Evolutionary conservation across 805 yeast species (phyloP), one percentile per base, ranked within the genome.

Genomic region (Candida ponderosae): DNA sequence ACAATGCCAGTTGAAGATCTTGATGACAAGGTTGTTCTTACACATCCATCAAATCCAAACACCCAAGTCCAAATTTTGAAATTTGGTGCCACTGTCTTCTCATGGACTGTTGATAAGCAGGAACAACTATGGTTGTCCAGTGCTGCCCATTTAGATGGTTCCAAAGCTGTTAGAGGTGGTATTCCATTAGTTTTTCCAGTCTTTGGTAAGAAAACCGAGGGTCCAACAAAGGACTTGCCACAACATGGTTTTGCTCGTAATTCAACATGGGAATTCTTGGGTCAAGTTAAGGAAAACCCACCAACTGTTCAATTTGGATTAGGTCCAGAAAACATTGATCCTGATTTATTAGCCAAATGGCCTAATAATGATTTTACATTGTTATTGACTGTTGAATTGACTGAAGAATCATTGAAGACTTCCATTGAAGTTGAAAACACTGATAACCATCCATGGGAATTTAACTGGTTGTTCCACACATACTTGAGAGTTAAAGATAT

Each of bases 171-270:
- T 16, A 76, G 98, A 58, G 98, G 98, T 46, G 98, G 98, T 36
- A 85, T 93, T 37, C 98, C 98, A 11, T 66, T 93, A 18, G 97
- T 90, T 8, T 93, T 93, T 71, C 98, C 98, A 3, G 85, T 81
- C 2, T 84, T 84, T 52, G 97, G 98, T 41, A 88, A 77, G 47
- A 59, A 79, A 45, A 66, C 72, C 7, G 70, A 65, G 39, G 83
- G 84, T 4, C 62, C 65, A 28, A 75, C 88, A 29, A 68, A 66
- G 36, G 58, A 71, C 27, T 72, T 93, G 45, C 97, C 97, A 16
- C 97, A 93, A 64, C 98, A 93, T 57, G 98, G 98, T 2, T 84
- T 93, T 64, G 98, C 96, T 16, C 73, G 98, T 60, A 81, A 76
- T 59, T 79, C 90, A 13, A 64, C 70, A 3, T 93, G 98, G 98